Base-by-base conservation (phyloP, 352 stramenopile species). In the Pythium aristosporum region DNA sequence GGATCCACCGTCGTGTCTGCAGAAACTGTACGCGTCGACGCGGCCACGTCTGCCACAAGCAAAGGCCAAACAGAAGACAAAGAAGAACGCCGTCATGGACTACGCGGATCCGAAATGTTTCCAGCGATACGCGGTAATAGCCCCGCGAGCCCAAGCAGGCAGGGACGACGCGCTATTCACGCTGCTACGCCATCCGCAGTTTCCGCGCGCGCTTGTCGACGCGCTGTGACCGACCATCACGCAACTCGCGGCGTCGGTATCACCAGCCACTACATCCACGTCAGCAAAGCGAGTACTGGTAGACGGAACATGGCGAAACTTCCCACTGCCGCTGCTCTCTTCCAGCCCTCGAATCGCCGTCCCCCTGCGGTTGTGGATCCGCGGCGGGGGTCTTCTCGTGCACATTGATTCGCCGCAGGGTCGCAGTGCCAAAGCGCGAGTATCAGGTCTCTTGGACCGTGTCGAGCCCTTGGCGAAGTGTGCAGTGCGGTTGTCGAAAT, bases 81-180 rank as follows among this genome's bases (percentile, higher is more conserved):
- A 74, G 58, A 78, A 65, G 48, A 88, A 88, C 44, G 65, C 77
- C 6, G 73, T 88, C 8, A 66, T 80, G 57, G 44, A 74, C 54
- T 57, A 79, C 52, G 56, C 64, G 0, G 74, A 75, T 25, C 66
- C 75, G 11, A 57, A 74, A 8, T 51, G 64, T 20, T 78, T 87
- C 50, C 71, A 83, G 55, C 67, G 67, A 18, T 47, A 77, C 6
- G 52, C 78, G 20, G 21, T 36, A n/a, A 34, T 59, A 10, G 25
- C 49, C 16, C 50, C 13, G 15, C 1, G n/a, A n/a, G n/a, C n/a
- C n/a, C n/a, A n/a, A n/a, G n/a, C 50, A 57, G 30, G 3, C 18
- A 57, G 6, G 3, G 52, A 54, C 34, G 30, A 61, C 13, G 3
- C 42, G 9, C 51, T 60, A n/a, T 13, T 1, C 1, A 42, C 48